A percentile compares a stretch with the other conserved stretches of the same genome.
These are phyloP conservation scores for Juglanconis oblonga DNA, from an alignment of 2,329 filamentous ascomycete species.

Conservation along the genomic window DNA sequence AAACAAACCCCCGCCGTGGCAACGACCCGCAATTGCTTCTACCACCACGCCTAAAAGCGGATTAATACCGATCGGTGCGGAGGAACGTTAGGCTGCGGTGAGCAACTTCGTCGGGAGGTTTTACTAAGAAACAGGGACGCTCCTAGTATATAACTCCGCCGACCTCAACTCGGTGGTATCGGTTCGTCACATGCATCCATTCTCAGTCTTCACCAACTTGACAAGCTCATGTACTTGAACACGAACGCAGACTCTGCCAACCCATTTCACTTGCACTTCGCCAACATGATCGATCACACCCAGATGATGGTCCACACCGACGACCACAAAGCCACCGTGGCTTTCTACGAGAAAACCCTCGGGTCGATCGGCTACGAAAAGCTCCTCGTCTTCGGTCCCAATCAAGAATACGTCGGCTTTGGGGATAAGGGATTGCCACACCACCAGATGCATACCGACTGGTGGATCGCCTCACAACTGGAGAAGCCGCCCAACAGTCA, in stretches of 20 bases:
- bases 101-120: neutral
- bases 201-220: neutral
- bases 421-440: conserved; percentile 18
- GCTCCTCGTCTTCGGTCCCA: conserved; percentile 23
- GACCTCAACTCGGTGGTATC: no score
- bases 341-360: conserved; percentile 34
- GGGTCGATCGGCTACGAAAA: conserved; percentile 34
- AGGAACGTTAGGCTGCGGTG: neutral
- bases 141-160: no score
- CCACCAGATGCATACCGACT: conserved; percentile 26
- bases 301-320: conserved; percentile 28
- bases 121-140: no score
- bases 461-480: conserved; percentile 24
- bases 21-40: no score
- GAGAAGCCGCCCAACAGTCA: conserved; percentile 22
- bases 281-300: conserved; percentile 31
- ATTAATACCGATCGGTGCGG: neutral
- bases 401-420: conserved; percentile 28
- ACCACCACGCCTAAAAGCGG: neutral
- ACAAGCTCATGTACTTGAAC: neutral
- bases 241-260: neutral
- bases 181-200: no score
- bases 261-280: neutral
- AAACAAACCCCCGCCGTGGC: no score
- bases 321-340: conserved; percentile 27